Base-by-base conservation (phyloP, 768 basidiomycete species). In the Rhodotorula toruloides region DNA sequence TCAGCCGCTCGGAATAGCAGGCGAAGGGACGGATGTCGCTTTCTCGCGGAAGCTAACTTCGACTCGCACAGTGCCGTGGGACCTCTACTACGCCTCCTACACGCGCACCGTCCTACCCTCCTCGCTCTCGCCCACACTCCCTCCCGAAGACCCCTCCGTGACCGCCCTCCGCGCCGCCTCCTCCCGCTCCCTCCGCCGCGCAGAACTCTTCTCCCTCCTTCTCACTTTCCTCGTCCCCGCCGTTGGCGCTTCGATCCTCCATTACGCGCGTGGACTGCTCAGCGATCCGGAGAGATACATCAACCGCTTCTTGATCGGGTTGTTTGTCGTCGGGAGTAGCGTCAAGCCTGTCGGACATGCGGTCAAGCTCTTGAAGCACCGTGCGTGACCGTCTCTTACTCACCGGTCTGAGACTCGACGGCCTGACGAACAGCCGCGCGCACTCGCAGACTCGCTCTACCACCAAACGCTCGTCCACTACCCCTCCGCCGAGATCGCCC, bases 61-160 rank as follows among this genome's bases (percentile, higher is more conserved):
- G 31, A 11, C 13, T 40, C 49, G 7, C 31, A 25, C 63, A 75
- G 75, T 73, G 1, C 76, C 76, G 1, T 77, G 76, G 76, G 75
- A 73, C n/a, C 61, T 77, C 36, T 77, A 76, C 59, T 72, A 75
- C 61, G n/a, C 73, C 67, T 48, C 71, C 52, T n/a, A 72, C 66
- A 19, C 52, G 6, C 72, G 74, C 47, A n/a, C 34, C 49, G 54
- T 76, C 47, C 63, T 74, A 36, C 55, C 67, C 31, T n/a, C 25
- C 12, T 27, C 58, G 14, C 1, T 50, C 32, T 42, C 61, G 27
- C 37, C 37, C 34, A 25, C 44, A 21, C 19, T 22, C 27, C 29
- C 36, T 31, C 36, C 57, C 6, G 44, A 67, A 12, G 67, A 70
- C 46, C 48, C 66, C 19, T 6, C 49, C 14, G 4, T 58, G 19